Conservation (phyloP, 345 rosid genomes). For the Excoecaria cochinchinensis region DNA sequence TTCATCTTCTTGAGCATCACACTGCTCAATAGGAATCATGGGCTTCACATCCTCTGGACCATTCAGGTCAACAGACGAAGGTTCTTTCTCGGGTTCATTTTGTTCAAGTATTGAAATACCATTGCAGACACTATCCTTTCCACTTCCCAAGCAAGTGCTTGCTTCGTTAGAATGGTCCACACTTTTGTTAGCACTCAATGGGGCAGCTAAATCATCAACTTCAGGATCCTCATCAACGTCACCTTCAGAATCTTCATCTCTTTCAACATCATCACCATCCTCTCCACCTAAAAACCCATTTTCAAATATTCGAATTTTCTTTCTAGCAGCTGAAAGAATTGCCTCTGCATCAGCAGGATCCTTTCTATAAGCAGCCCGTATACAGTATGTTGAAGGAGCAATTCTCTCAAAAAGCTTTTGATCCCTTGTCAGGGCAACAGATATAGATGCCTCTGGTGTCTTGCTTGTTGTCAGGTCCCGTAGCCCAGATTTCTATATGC, state of each 20-base stretch:
- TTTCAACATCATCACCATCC: conserved; percentile 83
- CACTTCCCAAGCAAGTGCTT: conserved; percentile 45
- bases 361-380: conserved; percentile 86
- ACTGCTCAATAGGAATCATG: conserved; percentile 34
- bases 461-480: conserved; percentile 95
- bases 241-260: conserved; percentile 84
- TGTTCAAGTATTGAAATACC: conserved; percentile 35
- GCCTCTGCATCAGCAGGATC: conserved; percentile 93
- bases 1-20: conserved; percentile 36
- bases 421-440: conserved; percentile 99
- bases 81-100: conserved; percentile 42
- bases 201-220: conserved; percentile 73
- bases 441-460: conserved; percentile 99
- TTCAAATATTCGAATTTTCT: conserved; percentile 86
- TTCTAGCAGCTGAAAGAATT: conserved; percentile 84
- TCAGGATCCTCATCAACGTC: conserved; percentile 97
- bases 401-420: conserved; percentile 97
- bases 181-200: conserved; percentile 46
- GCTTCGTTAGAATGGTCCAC: conserved; percentile 40
- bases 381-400: conserved; percentile 98
- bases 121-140: conserved; percentile 34
- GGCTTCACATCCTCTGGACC: conserved; percentile 38
- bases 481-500: conserved; percentile 85
- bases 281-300: conserved; percentile 83
- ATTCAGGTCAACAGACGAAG: conserved; percentile 41